Evolutionary conservation across 768 basidiomycete species (phyloP).

Genomic region (Epithele typhae): DNA sequence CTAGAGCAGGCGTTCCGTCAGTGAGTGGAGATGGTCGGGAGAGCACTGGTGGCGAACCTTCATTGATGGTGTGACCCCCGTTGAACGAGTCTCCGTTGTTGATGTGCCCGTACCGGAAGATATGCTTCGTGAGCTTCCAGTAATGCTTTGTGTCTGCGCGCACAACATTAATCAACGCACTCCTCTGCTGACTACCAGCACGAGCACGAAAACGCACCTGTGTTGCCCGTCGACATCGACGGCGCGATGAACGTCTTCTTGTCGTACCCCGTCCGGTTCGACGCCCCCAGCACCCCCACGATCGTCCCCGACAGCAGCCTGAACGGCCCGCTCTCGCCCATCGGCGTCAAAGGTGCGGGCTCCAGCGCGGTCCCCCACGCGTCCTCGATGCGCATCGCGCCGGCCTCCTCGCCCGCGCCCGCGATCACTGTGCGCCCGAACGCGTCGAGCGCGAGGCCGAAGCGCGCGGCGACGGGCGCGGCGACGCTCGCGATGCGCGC

Average conservation of each 20-base stretch:
- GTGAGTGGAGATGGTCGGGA: too few relatives aligned
- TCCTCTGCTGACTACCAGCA: neutral
- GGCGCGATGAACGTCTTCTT: constrained; percentile 22
- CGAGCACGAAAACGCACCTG: constrained; percentile 2
- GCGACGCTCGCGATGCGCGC: constrained; percentile 31
- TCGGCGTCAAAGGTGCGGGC: constrained; percentile 64
- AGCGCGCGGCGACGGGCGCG: constrained; percentile 40
- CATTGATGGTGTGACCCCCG: constrained; percentile 69
- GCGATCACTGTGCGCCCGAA: constrained; percentile 44
- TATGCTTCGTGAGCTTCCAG: constrained; percentile 46
- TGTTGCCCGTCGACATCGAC: constrained; percentile 24
- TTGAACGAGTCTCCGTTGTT: constrained; percentile 21
- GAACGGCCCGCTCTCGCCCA: constrained; percentile 26
- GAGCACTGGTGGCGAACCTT: constrained; percentile 37
- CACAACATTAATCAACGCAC: neutral
- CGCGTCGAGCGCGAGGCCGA: constrained; percentile 56
- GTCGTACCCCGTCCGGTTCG: constrained; percentile 17
- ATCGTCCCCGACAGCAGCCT: constrained; percentile 33
- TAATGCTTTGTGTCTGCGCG: constrained; percentile 41
- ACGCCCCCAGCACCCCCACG: constrained; percentile 17
- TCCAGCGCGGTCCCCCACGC: constrained; percentile 49
- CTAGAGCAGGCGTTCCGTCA: constrained; percentile 29
- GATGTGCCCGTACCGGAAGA: constrained; percentile 58
- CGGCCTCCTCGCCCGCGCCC: constrained; percentile 18
- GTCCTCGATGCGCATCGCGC: constrained; percentile 43